Percentiles rank a stretch among this genome's conserved stretches.
phyloP scores from a whole-genome alignment of 352 stramenopile species.

The Phytophthora sojae region DNA sequence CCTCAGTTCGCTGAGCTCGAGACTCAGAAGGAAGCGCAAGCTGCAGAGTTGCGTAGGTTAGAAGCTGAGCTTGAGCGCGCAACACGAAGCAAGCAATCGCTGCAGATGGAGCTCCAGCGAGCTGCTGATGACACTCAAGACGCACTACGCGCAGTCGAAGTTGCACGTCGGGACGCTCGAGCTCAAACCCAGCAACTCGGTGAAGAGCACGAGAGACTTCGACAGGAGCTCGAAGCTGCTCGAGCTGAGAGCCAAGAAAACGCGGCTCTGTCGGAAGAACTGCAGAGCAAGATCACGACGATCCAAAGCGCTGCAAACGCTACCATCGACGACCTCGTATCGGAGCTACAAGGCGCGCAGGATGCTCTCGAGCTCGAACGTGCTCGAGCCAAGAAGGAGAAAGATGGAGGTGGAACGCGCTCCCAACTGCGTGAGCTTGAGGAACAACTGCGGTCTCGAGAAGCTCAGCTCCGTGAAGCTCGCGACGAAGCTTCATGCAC shows the following conservation, averaged over 20 bases:
- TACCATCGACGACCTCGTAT: slow-evolving; percentile 79
- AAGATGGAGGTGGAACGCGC: slow-evolving; percentile 36
- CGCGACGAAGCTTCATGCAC: slow-evolving; percentile 29
- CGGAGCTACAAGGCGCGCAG: slow-evolving; percentile 64
- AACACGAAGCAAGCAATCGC: slow-evolving; percentile 46
- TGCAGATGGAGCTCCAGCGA: slow-evolving; percentile 68
- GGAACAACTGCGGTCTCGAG: slow-evolving; percentile 48
- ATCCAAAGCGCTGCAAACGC: slow-evolving; percentile 81
- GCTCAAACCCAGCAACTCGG: slow-evolving; percentile 46
- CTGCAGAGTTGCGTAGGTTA: slow-evolving; percentile 49
- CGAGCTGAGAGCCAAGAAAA: slow-evolving; percentile 51
- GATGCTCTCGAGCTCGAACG: slow-evolving; percentile 67
- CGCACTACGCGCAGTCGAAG: slow-evolving; percentile 65
- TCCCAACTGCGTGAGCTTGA: slow-evolving; percentile 50
- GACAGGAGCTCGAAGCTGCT: slow-evolving; percentile 59
- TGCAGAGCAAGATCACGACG: slow-evolving; percentile 73
- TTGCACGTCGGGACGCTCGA: slow-evolving; percentile 61
- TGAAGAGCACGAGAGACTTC: slow-evolving; percentile 52
- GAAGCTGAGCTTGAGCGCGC: slow-evolving; percentile 60
- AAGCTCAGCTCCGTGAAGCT: slow-evolving; percentile 30
- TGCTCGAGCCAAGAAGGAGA: slow-evolving; percentile 58
- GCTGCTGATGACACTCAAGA: slow-evolving; percentile 66
- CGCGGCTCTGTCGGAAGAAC: slow-evolving; percentile 51
- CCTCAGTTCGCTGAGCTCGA: slow-evolving; percentile 39
- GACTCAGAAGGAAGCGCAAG: slow-evolving; percentile 34